Conservation (phyloP, 345 rosid genomes). For the Durio zibethinus region DNA sequence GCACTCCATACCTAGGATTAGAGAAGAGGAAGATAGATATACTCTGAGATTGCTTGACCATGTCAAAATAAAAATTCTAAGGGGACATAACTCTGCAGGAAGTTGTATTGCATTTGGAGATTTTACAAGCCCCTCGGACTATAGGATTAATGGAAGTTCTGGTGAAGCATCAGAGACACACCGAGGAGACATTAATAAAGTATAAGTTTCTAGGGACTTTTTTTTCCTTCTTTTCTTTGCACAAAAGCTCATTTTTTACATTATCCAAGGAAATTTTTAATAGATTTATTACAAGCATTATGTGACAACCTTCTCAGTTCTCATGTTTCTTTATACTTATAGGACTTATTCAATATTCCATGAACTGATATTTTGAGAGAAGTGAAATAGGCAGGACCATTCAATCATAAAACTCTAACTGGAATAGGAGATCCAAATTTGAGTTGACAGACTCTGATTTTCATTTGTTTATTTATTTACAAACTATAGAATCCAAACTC, state of each 20-base stretch:
- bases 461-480: background rate
- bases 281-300: background rate
- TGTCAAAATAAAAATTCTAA: conserved; percentile 41
- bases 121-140: conserved; percentile 15
- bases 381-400: background rate
- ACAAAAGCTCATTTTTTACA: background rate
- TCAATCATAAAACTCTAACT: background rate
- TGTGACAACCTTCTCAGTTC: background rate
- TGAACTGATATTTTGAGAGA: background rate
- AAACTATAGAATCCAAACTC: background rate
- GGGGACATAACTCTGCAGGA: conserved; percentile 47
- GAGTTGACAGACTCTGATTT: background rate
- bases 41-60: conserved; percentile 55
- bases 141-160: conserved; percentile 3
- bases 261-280: background rate
- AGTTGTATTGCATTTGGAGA: conserved; percentile 68
- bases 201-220: background rate
- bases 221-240: background rate
- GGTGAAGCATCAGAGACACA: conserved; percentile 14
- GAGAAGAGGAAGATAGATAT: conserved; percentile 49
- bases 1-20: conserved; percentile 47
- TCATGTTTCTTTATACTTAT: background rate
- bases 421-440: background rate
- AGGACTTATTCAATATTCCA: background rate
- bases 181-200: conserved; percentile 9